Base-by-base conservation (phyloP, 225 moss, liverwort and hornwort genomes). In the Climacium dendroides region DNA sequence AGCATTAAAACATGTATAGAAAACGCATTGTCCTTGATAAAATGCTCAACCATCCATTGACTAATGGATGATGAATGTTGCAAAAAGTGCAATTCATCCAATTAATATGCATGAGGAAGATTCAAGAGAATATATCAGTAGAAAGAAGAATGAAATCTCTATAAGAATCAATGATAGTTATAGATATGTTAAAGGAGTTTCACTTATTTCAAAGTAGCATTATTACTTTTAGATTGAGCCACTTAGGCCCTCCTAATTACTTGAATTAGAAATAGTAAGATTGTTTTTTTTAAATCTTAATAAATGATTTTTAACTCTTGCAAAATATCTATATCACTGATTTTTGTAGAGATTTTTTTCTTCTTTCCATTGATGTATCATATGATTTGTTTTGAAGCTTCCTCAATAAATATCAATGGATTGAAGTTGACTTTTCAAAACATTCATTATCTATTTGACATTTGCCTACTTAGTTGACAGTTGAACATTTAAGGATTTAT, bases 221-320 rank as follows among this genome's bases (percentile, higher is more conserved):
- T 45, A 45, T 17, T 45, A 6, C 29, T 45, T 72, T 28, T 10
- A 72, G 7, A 0, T 45, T 28, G 29, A 10, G 6, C 5, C 5
- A 13, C 0, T 52, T 32, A 3, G 1, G 1, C 32, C 16, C 5
- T 5, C 2, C 2, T 13, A 34, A 22, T 0, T 52, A 3, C 8
- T 22, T 50, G 7, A 75, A 75, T 13, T 20, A 14, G 12, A 34
- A 7, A 74, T 34, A 13, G 34, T 34, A 22, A 74, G 11, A 22
- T 50, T 0, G 0, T 6, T 8, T 32, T 50, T 32, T 32, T 6
- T 0, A 50, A 50, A 50, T 13, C 8, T 52, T 13, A 13, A 34
- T 50, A 32, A 30, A 32, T 74, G 13, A 52, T 52, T 75, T 74
- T 34, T 3, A 74, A 13, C 4, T 35, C 9, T 53, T 53, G 3